Conservation (phyloP, 768 basidiomycete species). For the Hericium erinaceus region DNA sequence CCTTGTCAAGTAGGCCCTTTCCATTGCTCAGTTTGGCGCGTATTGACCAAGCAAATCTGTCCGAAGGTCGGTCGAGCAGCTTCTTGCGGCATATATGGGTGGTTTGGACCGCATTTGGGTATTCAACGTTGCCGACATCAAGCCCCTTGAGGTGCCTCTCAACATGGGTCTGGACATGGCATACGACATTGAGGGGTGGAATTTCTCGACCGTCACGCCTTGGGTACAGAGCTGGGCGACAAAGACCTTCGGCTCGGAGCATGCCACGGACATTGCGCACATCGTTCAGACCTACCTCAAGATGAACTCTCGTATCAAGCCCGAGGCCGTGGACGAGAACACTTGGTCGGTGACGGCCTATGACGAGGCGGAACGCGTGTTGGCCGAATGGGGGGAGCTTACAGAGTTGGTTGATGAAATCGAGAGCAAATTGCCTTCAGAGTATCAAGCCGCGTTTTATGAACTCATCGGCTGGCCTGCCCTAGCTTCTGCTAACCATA, state of each 20-base stretch:
- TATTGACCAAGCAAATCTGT: background rate
- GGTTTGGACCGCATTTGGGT: background rate
- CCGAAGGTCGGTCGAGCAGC: background rate
- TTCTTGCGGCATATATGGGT: background rate
- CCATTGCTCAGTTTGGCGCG: no score
- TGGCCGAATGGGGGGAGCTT: background rate
- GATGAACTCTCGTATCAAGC: background rate
- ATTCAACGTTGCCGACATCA: background rate
- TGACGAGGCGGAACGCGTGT: background rate
- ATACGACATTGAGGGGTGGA: background rate
- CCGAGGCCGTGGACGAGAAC: background rate
- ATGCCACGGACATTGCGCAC: background rate
- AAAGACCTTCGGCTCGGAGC: background rate
- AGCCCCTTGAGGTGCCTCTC: background rate
- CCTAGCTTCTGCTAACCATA: background rate
- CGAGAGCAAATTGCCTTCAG: background rate
- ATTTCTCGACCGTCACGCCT: background rate
- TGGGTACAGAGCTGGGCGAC: background rate
- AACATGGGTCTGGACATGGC: background rate
- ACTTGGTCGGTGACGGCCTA: background rate
- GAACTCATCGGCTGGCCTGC: background rate
- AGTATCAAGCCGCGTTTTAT: background rate
- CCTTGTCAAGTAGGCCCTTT: background rate
- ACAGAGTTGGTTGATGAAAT: background rate
- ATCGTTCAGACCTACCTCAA: background rate